A percentile compares a stretch with the other conserved stretches of the same genome.
Conservation (phyloP, 768 basidiomycete species). For the Panaeolus cyanescens region DNA sequence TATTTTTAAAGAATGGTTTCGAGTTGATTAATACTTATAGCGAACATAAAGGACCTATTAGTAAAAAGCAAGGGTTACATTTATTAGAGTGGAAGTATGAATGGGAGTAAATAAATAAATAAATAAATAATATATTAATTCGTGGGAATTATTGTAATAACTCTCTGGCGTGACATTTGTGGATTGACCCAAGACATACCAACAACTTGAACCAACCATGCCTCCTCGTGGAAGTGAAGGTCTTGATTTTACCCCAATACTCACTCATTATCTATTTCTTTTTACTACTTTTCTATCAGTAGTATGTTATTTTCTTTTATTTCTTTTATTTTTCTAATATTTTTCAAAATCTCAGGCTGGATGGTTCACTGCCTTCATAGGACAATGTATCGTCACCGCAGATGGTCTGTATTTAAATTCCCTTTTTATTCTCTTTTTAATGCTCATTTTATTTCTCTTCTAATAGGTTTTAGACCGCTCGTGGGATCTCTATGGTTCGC, state of each 20-base stretch:
- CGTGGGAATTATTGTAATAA: conserved; percentile 24
- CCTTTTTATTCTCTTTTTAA: not conserved
- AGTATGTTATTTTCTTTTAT: conserved; percentile 45
- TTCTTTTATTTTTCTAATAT: conserved; percentile 4
- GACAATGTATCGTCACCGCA: conserved; percentile 66
- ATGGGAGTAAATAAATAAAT: not conserved
- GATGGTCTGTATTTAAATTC: conserved; percentile 39
- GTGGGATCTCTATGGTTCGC: conserved; percentile 82
- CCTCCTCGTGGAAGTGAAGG: conserved; percentile 62
- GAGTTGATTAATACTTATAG: conserved; percentile 16
- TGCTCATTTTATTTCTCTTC: conserved; percentile 5
- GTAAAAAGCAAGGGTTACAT: conserved; percentile 22
- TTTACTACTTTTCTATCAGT: conserved; percentile 82
- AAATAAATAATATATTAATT: not conserved
- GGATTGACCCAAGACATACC: too few species aligned
- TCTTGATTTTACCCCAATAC: conserved; percentile 86
- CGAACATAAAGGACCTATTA: conserved; percentile 17
- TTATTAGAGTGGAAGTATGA: conserved; percentile 30
- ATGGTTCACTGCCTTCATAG: conserved; percentile 81
- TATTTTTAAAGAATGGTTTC: conserved; percentile 45
- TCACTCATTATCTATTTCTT: conserved; percentile 90
- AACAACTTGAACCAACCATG: conserved; percentile 31
- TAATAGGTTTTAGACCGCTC: conserved; percentile 39
- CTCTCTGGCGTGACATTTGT: not conserved
- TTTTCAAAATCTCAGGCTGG: conserved; percentile 47